Evolutionary conservation across 2,329 filamentous ascomycete species (phyloP).

Genomic region (Diaporthe caulivora): DNA sequence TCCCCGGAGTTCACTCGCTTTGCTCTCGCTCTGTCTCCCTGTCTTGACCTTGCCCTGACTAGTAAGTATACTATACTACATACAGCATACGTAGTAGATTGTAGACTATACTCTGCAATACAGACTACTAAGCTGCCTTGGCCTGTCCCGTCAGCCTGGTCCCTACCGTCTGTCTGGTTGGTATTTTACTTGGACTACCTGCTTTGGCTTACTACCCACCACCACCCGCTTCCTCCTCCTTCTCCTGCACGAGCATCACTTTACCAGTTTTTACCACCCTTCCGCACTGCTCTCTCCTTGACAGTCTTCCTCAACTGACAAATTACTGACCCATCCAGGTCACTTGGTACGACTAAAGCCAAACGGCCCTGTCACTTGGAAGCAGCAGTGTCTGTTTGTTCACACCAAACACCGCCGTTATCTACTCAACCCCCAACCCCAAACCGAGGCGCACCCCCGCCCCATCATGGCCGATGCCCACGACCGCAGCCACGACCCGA

Average conservation of each 20-base stretch:
- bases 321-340: not conserved
- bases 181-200: not conserved
- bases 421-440: too few relatives aligned
- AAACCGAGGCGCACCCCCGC: constrained; percentile 14
- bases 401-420: not conserved
- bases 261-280: not conserved
- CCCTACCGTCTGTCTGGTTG: not conserved
- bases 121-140: not conserved
- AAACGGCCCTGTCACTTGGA: not conserved
- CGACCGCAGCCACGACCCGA: not conserved
- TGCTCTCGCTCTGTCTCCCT: not conserved
- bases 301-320: not conserved
- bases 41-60: not conserved
- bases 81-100: too few relatives aligned
- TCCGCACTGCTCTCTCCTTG: not conserved
- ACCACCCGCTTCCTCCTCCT: not conserved
- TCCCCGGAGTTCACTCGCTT: constrained; percentile 12
- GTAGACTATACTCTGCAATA: not conserved
- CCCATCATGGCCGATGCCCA: constrained; percentile 23
- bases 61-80: not conserved
- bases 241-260: not conserved
- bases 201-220: not conserved
- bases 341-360: not conserved
- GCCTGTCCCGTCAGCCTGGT: constrained; percentile 17
- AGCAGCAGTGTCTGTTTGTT: not conserved